These are phyloP conservation scores for Coriolopsis trogii DNA, from an alignment of 1,284 basidiomycete genomes.

Conservation along the genomic window DNA sequence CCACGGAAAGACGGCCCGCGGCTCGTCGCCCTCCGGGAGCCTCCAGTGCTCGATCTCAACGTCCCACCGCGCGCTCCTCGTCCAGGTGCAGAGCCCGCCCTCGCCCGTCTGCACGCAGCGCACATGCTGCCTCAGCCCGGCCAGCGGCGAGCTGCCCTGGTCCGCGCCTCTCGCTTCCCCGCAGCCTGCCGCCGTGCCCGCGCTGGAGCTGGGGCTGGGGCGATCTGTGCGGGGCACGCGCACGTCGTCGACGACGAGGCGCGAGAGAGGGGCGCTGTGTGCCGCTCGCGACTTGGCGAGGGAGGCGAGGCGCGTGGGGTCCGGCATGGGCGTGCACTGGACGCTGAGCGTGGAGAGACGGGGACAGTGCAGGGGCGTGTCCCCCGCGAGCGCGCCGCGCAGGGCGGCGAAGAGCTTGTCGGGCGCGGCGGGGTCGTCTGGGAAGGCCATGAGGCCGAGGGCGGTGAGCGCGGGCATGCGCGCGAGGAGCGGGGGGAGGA, in stretches of 20 bases:
- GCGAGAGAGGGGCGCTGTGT: background rate
- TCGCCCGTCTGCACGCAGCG: slow-evolving; percentile 4
- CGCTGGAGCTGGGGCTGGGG: no score
- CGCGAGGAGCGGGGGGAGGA: slow-evolving; percentile 7
- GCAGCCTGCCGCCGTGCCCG: no score
- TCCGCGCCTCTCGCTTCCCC: background rate
- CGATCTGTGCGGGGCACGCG: background rate
- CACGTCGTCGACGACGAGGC: slow-evolving; percentile 7
- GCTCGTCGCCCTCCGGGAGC: slow-evolving; percentile 8
- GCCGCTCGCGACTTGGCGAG: background rate
- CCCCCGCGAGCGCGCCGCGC: background rate
- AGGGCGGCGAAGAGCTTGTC: background rate
- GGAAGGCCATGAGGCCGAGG: slow-evolving; percentile 9
- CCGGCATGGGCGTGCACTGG: background rate
- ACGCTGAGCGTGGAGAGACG: slow-evolving; percentile 11
- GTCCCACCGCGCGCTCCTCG: slow-evolving; percentile 8
- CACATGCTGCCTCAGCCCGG: background rate
- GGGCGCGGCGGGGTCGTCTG: background rate
- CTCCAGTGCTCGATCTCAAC: slow-evolving; percentile 5
- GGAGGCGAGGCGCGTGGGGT: background rate
- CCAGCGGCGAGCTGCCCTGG: background rate
- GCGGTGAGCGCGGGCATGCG: slow-evolving; percentile 2
- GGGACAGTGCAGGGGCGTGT: background rate
- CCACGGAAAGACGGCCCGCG: slow-evolving; percentile 5
- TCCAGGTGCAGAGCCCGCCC: slow-evolving; percentile 9